phyloP scores from a whole-genome alignment of 2,329 filamentous ascomycete species.

The Trichoderma sp. region DNA sequence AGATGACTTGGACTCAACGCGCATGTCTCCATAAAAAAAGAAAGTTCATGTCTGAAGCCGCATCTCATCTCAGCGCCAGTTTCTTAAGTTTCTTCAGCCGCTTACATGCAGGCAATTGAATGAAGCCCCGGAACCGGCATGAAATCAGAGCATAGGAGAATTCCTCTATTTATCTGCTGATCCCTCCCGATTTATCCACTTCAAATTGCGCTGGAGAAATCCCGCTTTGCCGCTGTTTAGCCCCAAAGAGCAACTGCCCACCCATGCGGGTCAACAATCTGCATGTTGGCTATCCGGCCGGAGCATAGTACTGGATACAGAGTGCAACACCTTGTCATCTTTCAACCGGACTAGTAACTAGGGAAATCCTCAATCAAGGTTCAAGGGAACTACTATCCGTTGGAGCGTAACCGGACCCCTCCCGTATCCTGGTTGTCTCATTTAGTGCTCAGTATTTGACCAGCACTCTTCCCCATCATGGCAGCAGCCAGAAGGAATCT shows the following conservation, averaged over 20 bases:
- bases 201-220: background rate
- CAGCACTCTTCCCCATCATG: conserved; percentile 5
- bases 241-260: background rate
- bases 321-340: background rate
- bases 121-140: background rate
- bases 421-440: background rate
- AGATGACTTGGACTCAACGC: background rate
- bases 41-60: background rate
- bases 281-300: conserved; percentile 7
- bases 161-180: background rate
- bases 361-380: conserved; percentile 1
- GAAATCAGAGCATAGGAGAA: background rate
- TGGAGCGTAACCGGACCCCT: background rate
- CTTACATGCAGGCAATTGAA: background rate
- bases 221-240: background rate
- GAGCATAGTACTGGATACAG: background rate
- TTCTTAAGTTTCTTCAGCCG: background rate
- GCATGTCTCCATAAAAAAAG: conserved; percentile 14
- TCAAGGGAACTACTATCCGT: background rate
- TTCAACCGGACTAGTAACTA: background rate
- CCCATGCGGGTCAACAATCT: conserved; percentile 15
- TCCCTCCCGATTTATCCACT: background rate
- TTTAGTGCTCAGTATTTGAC: conserved; percentile 23
- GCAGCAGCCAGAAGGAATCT: background rate
- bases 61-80: background rate